Base-by-base conservation (phyloP, 164 flowering plant species). In the Saururus chinensis region DNA sequence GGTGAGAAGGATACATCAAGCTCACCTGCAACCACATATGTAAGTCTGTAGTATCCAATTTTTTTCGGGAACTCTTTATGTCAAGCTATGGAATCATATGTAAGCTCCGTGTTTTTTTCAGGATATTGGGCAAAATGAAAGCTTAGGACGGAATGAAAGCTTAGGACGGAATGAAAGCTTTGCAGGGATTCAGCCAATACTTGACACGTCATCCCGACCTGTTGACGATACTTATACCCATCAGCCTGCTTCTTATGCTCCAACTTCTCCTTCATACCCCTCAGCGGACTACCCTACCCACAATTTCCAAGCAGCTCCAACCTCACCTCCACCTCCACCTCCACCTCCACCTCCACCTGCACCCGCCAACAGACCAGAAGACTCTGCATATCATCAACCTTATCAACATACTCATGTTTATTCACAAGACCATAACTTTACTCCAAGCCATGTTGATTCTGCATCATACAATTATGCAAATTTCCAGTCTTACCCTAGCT, bases 401-500 rank as follows among this genome's bases (percentile, higher is more conserved):
- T 81, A 80, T 58, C 61, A 61, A 37, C 85, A 75, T 40, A 84
- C 79, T 10, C 84, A 75, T 53, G 40, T 73, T 11, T 79, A 76
- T 68, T 70, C 73, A 4, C 84, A 75, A 49, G 88, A 81, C 9
- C 80, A 66, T 52, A 66, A 71, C 58, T 81, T 76, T 62, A 77
- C 80, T 55, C 68, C 89, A 10, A 45, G 17, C 53, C 80, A 83
- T 40, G 92, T 85, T 37, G 60, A 59, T 65, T 57, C 82, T 5
- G n/a, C 76, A 1, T 49, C 76, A 45, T 71, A 63, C 65, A 68
- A 83, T 13, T 81, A 70, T 51, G 82, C 96, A 10, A 78, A 86
- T 72, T 89, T 83, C 73, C 98, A 82, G 60, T 81, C 99, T 64
- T 90, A 85, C 70, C 95, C 97, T 24, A 81, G 91, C 66, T 90